A percentile compares a stretch with the other conserved stretches of the same genome.
These are phyloP conservation scores for Phytophthora tubulina DNA, from an alignment of 352 stramenopile species.

Conservation along the genomic window DNA sequence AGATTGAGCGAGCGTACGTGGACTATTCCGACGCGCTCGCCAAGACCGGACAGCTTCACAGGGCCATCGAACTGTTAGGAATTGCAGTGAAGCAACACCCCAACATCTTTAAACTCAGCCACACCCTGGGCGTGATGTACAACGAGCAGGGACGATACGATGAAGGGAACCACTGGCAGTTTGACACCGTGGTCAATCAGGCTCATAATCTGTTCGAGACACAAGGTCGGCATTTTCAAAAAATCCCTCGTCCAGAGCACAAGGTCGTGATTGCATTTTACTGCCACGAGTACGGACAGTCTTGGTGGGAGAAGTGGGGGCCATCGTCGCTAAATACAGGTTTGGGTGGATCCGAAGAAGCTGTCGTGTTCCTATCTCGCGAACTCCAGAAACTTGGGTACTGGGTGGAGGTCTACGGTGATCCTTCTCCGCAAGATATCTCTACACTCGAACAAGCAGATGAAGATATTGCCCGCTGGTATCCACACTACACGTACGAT, in stretches of 20 bases:
- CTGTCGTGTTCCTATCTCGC: slow-evolving; percentile 87
- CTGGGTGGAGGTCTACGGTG: slow-evolving; percentile 89
- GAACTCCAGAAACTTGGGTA: slow-evolving; percentile 87
- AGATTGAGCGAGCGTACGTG: slow-evolving; percentile 49
- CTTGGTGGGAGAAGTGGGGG: slow-evolving; percentile 91
- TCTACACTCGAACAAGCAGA: slow-evolving; percentile 33
- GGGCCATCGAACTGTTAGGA: slow-evolving; percentile 55
- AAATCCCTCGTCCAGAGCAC: slow-evolving; percentile 39
- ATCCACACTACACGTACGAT: slow-evolving; percentile 80
- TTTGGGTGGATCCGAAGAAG: slow-evolving; percentile 92
- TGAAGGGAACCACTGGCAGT: slow-evolving; percentile 41
- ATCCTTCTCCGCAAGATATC: slow-evolving; percentile 64
- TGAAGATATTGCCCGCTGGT: slow-evolving; percentile 67
- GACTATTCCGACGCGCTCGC: slow-evolving; percentile 56
- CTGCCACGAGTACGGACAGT: slow-evolving; percentile 93
- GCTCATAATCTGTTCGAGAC: slow-evolving; percentile 39
- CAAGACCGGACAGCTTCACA: slow-evolving; percentile 18
- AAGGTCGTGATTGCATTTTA: slow-evolving; percentile 82
- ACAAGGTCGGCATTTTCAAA: slow-evolving; percentile 37
- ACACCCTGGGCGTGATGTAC: slow-evolving; percentile 68
- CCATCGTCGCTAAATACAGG: slow-evolving; percentile 74
- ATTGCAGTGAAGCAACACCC: slow-evolving; percentile 29
- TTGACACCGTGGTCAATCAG: slow-evolving; percentile 49
- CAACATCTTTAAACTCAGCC: slow-evolving; percentile 49
- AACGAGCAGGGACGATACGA: slow-evolving; percentile 40